A percentile compares a stretch with the other conserved stretches of the same genome.
Conservation (phyloP, 352 stramenopile species). For the Globisporangium camurandrum region DNA sequence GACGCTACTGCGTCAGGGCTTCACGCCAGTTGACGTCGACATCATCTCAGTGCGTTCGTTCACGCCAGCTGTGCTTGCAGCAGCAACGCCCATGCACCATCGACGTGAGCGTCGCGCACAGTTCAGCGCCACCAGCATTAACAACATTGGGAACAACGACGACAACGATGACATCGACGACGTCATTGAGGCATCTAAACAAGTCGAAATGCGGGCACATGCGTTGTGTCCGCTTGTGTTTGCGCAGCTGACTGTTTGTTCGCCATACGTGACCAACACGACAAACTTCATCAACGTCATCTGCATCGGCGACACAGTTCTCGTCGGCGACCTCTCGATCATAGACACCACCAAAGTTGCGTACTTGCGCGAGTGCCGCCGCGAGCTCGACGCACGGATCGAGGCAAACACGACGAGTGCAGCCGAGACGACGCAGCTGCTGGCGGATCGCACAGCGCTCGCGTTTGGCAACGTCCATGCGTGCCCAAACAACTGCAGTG, state of each 20-base stretch:
- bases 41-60: conserved; percentile 4
- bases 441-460: conserved; percentile 12
- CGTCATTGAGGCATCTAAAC: too few relatives aligned
- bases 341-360: conserved; percentile 24
- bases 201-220: conserved; percentile 7
- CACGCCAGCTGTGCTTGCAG: background rate
- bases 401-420: conserved; percentile 12
- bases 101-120: background rate
- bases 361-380: conserved; percentile 26
- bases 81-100: background rate
- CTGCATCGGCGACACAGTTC: conserved; percentile 15
- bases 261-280: conserved; percentile 20
- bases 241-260: conserved; percentile 9
- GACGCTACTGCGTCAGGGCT: conserved; percentile 6
- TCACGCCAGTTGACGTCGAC: background rate
- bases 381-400: conserved; percentile 18
- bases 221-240: conserved; percentile 23
- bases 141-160: too few relatives aligned
- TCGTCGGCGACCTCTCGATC: conserved; percentile 14
- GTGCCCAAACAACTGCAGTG: conserved; percentile 17
- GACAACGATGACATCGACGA: background rate
- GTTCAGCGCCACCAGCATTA: too few relatives aligned
- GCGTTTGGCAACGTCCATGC: conserved; percentile 14
- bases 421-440: conserved; percentile 4
- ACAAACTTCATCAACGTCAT: conserved; percentile 20